A percentile compares a stretch with the other conserved stretches of the same genome.
Conservation (phyloP, 2,329 filamentous ascomycete species). For the Tolypocladium capitatum region DNA sequence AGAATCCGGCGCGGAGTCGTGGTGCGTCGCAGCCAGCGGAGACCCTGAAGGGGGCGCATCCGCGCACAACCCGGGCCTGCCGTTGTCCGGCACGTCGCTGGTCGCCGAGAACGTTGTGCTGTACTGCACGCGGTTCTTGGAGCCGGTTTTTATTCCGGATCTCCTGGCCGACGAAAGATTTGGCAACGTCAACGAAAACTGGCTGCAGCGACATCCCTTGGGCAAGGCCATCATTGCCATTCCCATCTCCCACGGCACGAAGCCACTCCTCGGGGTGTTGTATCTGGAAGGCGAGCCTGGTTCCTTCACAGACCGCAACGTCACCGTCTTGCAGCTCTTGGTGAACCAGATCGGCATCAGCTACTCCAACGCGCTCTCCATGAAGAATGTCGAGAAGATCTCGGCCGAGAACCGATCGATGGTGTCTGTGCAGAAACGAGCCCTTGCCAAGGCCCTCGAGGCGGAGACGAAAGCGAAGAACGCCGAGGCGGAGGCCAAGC, state of each 20-base stretch:
- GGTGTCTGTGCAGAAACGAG: slow-evolving; percentile 63
- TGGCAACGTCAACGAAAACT: slow-evolving; percentile 57
- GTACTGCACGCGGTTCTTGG: slow-evolving; percentile 64
- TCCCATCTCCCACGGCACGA: slow-evolving; percentile 61
- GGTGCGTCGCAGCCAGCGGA: slow-evolving; percentile 63
- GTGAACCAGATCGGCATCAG: slow-evolving; percentile 69
- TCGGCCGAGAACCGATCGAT: slow-evolving; percentile 67
- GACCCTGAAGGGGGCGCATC: slow-evolving; percentile 56
- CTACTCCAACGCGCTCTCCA: slow-evolving; percentile 53
- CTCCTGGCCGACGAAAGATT: slow-evolving; percentile 65
- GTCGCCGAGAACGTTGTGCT: slow-evolving; percentile 67
- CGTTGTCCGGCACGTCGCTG: slow-evolving; percentile 50
- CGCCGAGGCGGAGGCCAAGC: slow-evolving; percentile 62
- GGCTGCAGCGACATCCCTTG: slow-evolving; percentile 53
- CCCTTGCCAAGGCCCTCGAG: slow-evolving; percentile 56
- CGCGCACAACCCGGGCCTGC: slow-evolving; percentile 51
- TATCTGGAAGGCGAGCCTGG: slow-evolving; percentile 65
- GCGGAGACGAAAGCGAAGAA: slow-evolving; percentile 65
- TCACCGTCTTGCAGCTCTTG: slow-evolving; percentile 53
- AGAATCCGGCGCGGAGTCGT: slow-evolving; percentile 47
- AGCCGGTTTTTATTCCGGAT: slow-evolving; percentile 62
- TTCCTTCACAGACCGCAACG: slow-evolving; percentile 63
- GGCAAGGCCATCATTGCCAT: slow-evolving; percentile 70
- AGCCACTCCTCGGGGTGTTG: slow-evolving; percentile 57
- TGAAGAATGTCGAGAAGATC: slow-evolving; percentile 63